phyloP scores from a whole-genome alignment of 768 basidiomycete species.

The Wakefieldia striispora region DNA sequence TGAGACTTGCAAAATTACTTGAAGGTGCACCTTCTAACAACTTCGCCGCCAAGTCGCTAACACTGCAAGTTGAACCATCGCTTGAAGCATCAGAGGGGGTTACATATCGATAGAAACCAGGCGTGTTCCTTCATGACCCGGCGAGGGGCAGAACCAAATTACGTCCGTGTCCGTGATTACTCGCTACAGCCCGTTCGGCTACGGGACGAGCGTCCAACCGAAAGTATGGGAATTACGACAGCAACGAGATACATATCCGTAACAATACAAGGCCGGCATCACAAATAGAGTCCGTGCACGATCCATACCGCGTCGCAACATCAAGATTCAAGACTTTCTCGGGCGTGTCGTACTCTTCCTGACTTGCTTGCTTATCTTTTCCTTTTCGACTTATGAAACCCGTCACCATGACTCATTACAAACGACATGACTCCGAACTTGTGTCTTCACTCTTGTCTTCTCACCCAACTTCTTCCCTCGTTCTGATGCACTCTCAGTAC shows the following conservation, averaged over 20 bases:
- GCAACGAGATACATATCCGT: constrained; percentile 5
- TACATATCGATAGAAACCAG: no score
- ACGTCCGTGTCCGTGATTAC: neutral
- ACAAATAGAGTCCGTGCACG: constrained; percentile 8
- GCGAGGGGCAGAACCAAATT: no score
- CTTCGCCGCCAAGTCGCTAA: no score
- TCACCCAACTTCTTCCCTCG: constrained; percentile 38
- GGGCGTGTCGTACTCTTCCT: constrained; percentile 24
- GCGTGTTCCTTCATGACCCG: no score
- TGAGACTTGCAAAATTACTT: no score
- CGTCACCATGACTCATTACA: neutral
- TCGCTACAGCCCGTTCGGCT: no score
- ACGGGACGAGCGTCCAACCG: neutral
- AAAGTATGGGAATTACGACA: constrained; percentile 12
- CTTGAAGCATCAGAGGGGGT: no score
- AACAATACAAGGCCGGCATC: constrained; percentile 16
- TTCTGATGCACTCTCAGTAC: constrained; percentile 52
- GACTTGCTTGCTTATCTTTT: constrained; percentile 29
- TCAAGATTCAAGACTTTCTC: constrained; percentile 29
- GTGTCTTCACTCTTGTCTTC: constrained; percentile 39
- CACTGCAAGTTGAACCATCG: no score
- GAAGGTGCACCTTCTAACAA: no score
- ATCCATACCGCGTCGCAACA: neutral
- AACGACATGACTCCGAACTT: constrained; percentile 31
- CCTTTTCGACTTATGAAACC: constrained; percentile 19